Percentiles rank a stretch among this genome's conserved stretches.
Conservation (phyloP, 768 basidiomycete species). For the Clavaria fumosa region DNA sequence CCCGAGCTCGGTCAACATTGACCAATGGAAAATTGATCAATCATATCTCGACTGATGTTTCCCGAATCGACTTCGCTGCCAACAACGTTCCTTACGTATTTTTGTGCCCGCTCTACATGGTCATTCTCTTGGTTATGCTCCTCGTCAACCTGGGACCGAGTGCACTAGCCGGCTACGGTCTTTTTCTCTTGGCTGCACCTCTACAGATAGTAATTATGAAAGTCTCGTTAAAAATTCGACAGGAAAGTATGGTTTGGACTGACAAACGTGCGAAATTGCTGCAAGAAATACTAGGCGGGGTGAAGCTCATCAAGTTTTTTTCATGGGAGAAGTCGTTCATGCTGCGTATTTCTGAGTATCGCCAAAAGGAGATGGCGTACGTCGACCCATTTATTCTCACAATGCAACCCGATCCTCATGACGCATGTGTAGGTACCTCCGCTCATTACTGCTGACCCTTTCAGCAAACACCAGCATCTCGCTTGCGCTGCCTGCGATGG, state of each 20-base stretch:
- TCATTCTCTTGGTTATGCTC: conserved; percentile 61
- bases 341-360: conserved; percentile 49
- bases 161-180: conserved; percentile 36
- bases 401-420: conserved; percentile 2
- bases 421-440: conserved; percentile 33
- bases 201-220: conserved; percentile 63
- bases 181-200: conserved; percentile 59
- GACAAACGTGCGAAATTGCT: conserved; percentile 82
- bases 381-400: conserved; percentile 12
- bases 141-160: conserved; percentile 57
- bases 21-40: conserved; percentile 86
- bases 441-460: conserved; percentile 49
- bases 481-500: conserved; percentile 59
- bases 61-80: conserved; percentile 76
- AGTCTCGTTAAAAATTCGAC: conserved; percentile 47
- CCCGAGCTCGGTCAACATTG: conserved; percentile 63
- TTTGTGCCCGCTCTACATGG: conserved; percentile 68
- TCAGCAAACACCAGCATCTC: conserved; percentile 54
- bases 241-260: conserved; percentile 74
- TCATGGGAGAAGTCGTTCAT: conserved; percentile 80
- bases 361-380: conserved; percentile 56
- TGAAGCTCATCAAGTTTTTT: conserved; percentile 89
- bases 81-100: no score
- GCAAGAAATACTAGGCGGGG: conserved; percentile 78
- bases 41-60: conserved; percentile 87